Evolutionary conservation across 225 moss, liverwort and hornwort species (phyloP), one percentile per base, ranked within the genome.

Genomic region (Physcomitrium patens): DNA sequence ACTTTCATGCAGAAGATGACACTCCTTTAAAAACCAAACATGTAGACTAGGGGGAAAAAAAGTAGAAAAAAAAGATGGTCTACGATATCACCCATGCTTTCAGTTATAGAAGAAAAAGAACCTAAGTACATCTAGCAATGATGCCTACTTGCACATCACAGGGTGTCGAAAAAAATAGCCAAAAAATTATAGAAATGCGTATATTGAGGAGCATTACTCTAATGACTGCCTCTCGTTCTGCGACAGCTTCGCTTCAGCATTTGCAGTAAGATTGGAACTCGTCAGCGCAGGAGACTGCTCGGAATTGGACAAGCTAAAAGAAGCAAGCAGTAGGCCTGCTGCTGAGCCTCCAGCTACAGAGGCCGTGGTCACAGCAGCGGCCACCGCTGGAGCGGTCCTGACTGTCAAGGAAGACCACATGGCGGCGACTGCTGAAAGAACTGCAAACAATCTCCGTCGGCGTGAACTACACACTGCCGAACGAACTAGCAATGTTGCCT

Each of bases 391-490:
- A 41, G 80, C 75, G 56, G 56, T 80, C 18, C 80, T 69, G 1
- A 75, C 57, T 24, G 80, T 75, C 43, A 80, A 58, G 37, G 75
- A 64, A 41, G 75, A 57, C 80, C 80, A 80, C 80, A 80, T 80
- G 3, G 64, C 50, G 67, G 65, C 72, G 20, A 28, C 31, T 4
- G 73, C 63, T 8, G 22, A 22, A 73, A 52, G 2, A 19, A 3
- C 27, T 45, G 11, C 11, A 15, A 53, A 66, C 65, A 5, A 65
- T 1, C 68, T 52, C 52, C 27, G 13, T 52, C 2, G 5, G 18
- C 52, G 18, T 9, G 10, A 23, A n/a, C 18, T 27, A 31, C n/a
- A 60, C n/a, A 12, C 9, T n/a, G 58, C 27, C 13, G 19, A 60
- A 27, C 48, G 45, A 46, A 20, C 19, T 31, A 48, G 12, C 37